Evolutionary conservation across 106 monocot genomes (phyloP), one percentile per base, ranked within the genome.

Genomic region (Phalaenopsis aphrodite): DNA sequence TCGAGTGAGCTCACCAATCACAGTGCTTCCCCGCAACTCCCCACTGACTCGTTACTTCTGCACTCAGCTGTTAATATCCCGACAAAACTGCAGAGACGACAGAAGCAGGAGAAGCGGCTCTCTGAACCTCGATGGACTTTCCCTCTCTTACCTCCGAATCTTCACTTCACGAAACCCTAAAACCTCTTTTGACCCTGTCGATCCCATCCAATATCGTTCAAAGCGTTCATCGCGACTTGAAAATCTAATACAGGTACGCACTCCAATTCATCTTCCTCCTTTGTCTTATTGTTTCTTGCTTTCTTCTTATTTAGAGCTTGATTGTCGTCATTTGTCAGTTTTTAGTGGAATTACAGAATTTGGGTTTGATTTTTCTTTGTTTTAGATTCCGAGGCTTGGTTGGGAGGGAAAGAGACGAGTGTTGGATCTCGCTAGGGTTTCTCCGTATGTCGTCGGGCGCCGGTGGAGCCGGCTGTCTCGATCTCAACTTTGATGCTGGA

Each of bases 361-460:
- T 69, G 49, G 42, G 76, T 24, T 39, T 76, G 49, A 24, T 14
- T 8, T 52, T 49, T 21, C 30, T 24, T 49, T 23, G 76, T 9
- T 21, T 47, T 42, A 49, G 49, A 42, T 76, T 12, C 8, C 45
- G 74, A 43, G 43, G 74, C 41, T 74, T 42, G 36, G 5, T 45
- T 16, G 48, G 76, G 41, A 6, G 43, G 41, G 41, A 42, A 15
- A 41, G 74, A 45, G 41, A 74, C 74, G 1, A 3, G 43, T n/a
- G 74, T 45, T 42, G 76, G 24, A 24, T 52, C 47, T 49, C 24
- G 76, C 49, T 49, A 76, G 76, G 76, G 46, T 76, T 49, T 76
- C 23, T 24, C 46, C 18, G 18, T 30, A 76, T 76, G 76, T 48
- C 76, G 24, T 48, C 76, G 24, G 76, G 49, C 48, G 76, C 76